Evolutionary conservation across 495 filamentous ascomycete species (phyloP), one percentile per base, ranked within the genome.

Genomic region (Entonaema liquescens): DNA sequence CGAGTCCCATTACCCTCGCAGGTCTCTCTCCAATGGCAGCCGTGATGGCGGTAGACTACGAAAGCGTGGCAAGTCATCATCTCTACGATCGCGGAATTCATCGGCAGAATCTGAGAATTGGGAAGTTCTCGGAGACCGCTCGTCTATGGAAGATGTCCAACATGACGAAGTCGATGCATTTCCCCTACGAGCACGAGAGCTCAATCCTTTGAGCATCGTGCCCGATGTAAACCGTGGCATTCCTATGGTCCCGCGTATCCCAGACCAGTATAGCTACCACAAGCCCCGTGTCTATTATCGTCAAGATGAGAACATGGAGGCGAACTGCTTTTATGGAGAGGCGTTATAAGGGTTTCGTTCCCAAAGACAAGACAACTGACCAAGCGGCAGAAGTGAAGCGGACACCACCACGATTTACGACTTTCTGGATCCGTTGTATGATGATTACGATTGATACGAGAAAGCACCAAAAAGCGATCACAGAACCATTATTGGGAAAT

Each of bases 201-300:
- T 53, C 4, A 63, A 53, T 11, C 69, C 76, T 44, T 65, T 81
- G 31, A 68, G 72, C 23, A 67, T 81, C 5, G 65, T 80, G 15
- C 74, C 78, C 9, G 77, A 80, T 44, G 71, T 54, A 19, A 80
- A 82, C 50, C 75, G 78, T n/a, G 79, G 81, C 11, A 78, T 82
- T 26, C 79, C 82, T 11, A 59, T 66, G 28, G 77, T 81, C 31
- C 80, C 81, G 9, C 62, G 63, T 11, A 72, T 75, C 44, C 77
- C 77, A 28, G 77, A 76, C 40, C 72, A 67, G 8, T 79, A 71
- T 60, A 54, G 58, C 63, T 67, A 64, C 59, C 63, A 63, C 54
- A 71, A 71, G 28, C 59, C 59, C 5, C 47, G 59, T 28, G 26
- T 54, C 52, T 38, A 57, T 25, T 29, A 33, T 3, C 28, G 53